Evolutionary conservation across 805 yeast genomes (phyloP).

Genomic region (Lachancea cidri): DNA sequence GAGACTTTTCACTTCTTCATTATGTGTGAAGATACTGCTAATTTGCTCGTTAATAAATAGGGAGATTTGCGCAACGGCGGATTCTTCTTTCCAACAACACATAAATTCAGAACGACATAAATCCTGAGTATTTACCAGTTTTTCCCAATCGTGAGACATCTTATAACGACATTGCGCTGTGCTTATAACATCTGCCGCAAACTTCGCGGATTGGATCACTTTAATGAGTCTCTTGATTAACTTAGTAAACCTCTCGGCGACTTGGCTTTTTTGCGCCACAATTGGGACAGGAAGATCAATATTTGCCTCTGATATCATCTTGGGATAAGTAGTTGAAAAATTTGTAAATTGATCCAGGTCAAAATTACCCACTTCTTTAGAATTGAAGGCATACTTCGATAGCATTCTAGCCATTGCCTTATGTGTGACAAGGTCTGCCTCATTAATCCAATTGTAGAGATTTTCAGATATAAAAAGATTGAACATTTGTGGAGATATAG

Average conservation of each 20-base stretch:
- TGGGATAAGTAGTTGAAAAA: slow-evolving; percentile 46
- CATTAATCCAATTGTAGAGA: slow-evolving; percentile 55
- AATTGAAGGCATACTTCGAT: slow-evolving; percentile 53
- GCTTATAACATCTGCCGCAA: slow-evolving; percentile 43
- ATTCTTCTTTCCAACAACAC: slow-evolving; percentile 30
- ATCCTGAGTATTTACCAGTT: slow-evolving; percentile 36
- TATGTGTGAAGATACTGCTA: slow-evolving; percentile 2
- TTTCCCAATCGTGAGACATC: slow-evolving; percentile 57
- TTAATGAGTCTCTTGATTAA: slow-evolving; percentile 51
- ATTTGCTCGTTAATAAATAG: slow-evolving; percentile 1
- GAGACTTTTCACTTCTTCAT: slow-evolving; percentile 1
- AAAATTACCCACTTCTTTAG: slow-evolving; percentile 46
- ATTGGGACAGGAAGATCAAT: slow-evolving; percentile 48
- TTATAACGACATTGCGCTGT: slow-evolving; percentile 21
- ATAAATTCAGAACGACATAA: slow-evolving; percentile 8
- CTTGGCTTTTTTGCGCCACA: slow-evolving; percentile 45
- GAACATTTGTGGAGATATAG: slow-evolving; percentile 59
- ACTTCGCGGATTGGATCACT: slow-evolving; percentile 48
- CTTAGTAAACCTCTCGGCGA: slow-evolving; percentile 50
- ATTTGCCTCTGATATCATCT: slow-evolving; percentile 36
- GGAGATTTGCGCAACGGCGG: slow-evolving; percentile 1
- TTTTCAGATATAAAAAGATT: slow-evolving; percentile 48
- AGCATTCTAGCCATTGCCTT: slow-evolving; percentile 50
- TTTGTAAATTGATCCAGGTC: slow-evolving; percentile 51
- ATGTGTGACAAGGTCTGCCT: slow-evolving; percentile 65